Evolutionary conservation across 257 asterid genomes (phyloP), one percentile per base, ranked within the genome.

Genomic region (Jasminum sambac): DNA sequence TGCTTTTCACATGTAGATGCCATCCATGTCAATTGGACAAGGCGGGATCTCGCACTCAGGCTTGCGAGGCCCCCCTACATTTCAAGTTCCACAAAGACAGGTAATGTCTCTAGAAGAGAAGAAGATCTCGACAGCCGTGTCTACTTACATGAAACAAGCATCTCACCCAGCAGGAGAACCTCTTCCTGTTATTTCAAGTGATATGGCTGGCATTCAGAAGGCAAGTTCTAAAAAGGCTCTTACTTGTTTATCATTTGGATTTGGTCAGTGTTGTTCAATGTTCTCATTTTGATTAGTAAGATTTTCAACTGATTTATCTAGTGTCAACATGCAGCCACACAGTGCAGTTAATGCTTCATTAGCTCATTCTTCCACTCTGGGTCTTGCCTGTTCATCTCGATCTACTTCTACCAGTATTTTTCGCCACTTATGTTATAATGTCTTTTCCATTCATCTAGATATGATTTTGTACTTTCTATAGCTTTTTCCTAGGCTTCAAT

Each of bases 331-430:
- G 86, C 88, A 91, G 97, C 66, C 89, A 66, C 96, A 81, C 63
- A 75, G 74, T 73, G 79, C 90, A 41, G 76, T 72, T 74, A 84
- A 74, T 76, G 69, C 81, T 40, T 73, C 87, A 63, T 80, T 87
- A 57, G 30, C 74, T 0, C 89, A 80, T 50, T 37, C 97, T 72
- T 75, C 89, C n/a, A 81, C 90, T 63, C 77, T 91, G 68, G 97
- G 90, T 67, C 79, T 88, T 68, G 84, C 84, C 46, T 90, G 90
- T 68, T 74, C 94, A 50, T 71, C 94, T 21, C 83, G 95, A 72
- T 40, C 90, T 78, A 38, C 93, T 78, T 83, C 97, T 75, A 88
- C 92, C 73, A 91, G 97, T 95, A 88, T 68, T 44, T 67, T 72
- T 63, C 7, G 55, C 38, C 41, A 14, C 62, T 73, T 74, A 58